phyloP scores from a whole-genome alignment of 2,329 filamentous ascomycete genomes.

The Furcasterigmium sp. region DNA sequence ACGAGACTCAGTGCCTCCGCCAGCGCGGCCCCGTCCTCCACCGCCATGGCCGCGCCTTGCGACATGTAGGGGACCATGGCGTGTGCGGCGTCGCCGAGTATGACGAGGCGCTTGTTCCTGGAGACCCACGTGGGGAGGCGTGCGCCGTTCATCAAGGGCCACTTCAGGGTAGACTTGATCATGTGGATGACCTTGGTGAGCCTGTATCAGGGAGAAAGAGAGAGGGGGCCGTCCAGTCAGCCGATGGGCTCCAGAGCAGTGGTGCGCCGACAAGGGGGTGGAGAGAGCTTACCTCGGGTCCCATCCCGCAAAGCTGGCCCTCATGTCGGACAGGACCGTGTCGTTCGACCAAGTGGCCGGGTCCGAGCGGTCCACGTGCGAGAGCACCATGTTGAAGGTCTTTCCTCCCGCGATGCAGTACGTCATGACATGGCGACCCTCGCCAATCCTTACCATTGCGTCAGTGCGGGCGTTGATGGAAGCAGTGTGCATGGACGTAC shows the following conservation, averaged over 20 bases:
- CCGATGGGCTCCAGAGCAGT: too few relatives aligned
- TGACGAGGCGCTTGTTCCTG: conserved; percentile 20
- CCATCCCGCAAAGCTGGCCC: conserved; percentile 24
- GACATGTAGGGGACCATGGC: conserved; percentile 39
- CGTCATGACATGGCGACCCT: conserved; percentile 37
- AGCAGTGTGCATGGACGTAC: conserved; percentile 14
- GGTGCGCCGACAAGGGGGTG: too few relatives aligned
- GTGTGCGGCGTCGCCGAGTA: conserved; percentile 36
- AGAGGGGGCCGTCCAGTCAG: too few relatives aligned
- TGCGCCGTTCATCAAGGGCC: conserved; percentile 21
- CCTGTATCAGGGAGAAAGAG: too few relatives aligned
- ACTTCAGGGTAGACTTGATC: conserved; percentile 26
- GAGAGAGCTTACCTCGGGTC: conserved; percentile 20
- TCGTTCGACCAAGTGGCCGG: conserved; percentile 20
- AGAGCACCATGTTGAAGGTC: conserved; percentile 40
- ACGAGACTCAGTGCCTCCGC: conserved; percentile 24
- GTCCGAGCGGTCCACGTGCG: conserved; percentile 30
- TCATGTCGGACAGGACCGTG: conserved; percentile 24
- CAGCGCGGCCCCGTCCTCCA: conserved; percentile 35
- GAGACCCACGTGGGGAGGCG: conserved; percentile 22
- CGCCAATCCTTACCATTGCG: conserved; percentile 35
- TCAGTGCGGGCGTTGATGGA: too few relatives aligned
- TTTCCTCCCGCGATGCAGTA: conserved; percentile 35
- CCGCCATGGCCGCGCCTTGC: conserved; percentile 36
- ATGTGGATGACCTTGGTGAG: conserved; percentile 28